Percentiles rank a stretch among this genome's conserved stretches.
Evolutionary conservation across 2,329 filamentous ascomycete genomes (phyloP).

Genomic region (Chrysoporthe austroafricana): DNA sequence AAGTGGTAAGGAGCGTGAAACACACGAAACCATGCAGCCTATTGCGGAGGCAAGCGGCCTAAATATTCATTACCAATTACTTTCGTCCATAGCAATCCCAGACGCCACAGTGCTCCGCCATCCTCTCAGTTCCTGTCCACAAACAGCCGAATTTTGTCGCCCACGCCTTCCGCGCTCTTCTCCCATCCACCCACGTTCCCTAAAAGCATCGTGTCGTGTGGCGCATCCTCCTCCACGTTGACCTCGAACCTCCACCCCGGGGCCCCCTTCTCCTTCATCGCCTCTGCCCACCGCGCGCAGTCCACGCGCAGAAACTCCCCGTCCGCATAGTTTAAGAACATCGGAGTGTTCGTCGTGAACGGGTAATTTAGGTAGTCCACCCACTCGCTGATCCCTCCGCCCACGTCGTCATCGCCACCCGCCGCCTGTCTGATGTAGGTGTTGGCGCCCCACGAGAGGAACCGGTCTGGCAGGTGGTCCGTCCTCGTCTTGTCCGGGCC

Average conservation of each 20-base stretch:
- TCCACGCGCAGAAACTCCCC: conserved; percentile 48
- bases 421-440: conserved; percentile 36
- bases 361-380: conserved; percentile 41
- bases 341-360: conserved; percentile 43
- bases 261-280: conserved; percentile 36
- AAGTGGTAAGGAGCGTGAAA: too few relatives aligned
- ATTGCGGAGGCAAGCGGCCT: too few relatives aligned
- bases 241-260: conserved; percentile 36
- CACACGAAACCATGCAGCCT: too few relatives aligned
- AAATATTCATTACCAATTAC: too few relatives aligned
- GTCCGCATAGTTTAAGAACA: conserved; percentile 46
- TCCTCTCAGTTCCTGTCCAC: background rate
- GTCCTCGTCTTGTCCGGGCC: conserved; percentile 7
- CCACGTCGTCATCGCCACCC: background rate
- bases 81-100: too few relatives aligned
- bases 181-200: conserved; percentile 45
- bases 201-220: conserved; percentile 49
- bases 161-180: conserved; percentile 25
- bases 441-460: conserved; percentile 44
- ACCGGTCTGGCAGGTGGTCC: conserved; percentile 13
- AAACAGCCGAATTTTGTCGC: conserved; percentile 17
- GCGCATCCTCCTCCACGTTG: conserved; percentile 42
- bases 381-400: conserved; percentile 37
- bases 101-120: too few relatives aligned
- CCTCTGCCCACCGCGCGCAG: conserved; percentile 40